phyloP scores from a whole-genome alignment of 2,329 filamentous ascomycete genomes.

The Ophiostoma australiae region DNA sequence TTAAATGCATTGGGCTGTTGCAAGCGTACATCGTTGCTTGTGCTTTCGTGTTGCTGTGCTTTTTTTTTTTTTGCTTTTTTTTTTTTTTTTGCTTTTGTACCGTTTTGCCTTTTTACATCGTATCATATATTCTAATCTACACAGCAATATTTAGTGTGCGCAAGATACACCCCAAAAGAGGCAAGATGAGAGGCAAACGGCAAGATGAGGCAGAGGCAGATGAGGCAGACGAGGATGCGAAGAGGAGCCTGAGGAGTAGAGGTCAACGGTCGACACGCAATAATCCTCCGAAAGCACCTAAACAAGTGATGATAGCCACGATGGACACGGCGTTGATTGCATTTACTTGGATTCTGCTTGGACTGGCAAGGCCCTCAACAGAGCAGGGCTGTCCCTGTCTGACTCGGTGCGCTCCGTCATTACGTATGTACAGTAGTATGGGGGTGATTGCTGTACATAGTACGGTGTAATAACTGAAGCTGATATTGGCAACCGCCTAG shows the following conservation, averaged over 20 bases:
- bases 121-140: not conserved
- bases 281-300: not conserved
- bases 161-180: conserved; percentile 12
- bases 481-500: not conserved
- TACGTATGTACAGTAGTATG: not conserved
- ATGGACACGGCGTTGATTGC: not conserved
- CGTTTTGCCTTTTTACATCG: too few relatives aligned
- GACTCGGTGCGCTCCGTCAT: not conserved
- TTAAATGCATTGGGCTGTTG: not conserved
- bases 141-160: not conserved
- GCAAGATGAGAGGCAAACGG: not conserved
- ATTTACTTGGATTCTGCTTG: not conserved
- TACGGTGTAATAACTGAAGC: not conserved
- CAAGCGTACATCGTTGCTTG: not conserved
- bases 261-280: conserved; percentile 14
- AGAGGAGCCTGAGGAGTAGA: not conserved
- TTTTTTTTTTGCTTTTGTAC: too few relatives aligned
- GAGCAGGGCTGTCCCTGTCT: not conserved
- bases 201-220: not conserved
- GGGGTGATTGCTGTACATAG: not conserved
- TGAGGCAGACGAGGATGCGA: not conserved
- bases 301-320: conserved; percentile 9
- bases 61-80: too few relatives aligned
- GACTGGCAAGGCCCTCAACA: not conserved
- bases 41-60: not conserved